phyloP scores from a whole-genome alignment of 2,329 filamentous ascomycete genomes.

The Neophaeococcomyces aloes region DNA sequence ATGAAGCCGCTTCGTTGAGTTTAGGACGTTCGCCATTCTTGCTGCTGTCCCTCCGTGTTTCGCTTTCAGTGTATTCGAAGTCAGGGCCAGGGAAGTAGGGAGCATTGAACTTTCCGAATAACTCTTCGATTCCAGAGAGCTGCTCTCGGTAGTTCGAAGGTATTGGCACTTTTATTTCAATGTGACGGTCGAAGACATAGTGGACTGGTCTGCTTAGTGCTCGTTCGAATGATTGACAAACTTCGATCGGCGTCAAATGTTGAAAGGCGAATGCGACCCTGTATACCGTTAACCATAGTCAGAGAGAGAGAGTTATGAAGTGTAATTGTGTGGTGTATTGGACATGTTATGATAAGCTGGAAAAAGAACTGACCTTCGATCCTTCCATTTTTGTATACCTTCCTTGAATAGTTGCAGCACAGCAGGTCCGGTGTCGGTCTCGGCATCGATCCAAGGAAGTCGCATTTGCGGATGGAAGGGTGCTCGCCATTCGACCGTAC shows the following conservation, averaged over 20 bases:
- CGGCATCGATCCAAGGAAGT: constrained; percentile 89
- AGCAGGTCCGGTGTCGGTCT: constrained; percentile 89
- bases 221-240: constrained; percentile 66
- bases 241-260: constrained; percentile 71
- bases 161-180: constrained; percentile 76
- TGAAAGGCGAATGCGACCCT: constrained; percentile 87
- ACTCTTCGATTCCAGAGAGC: constrained; percentile 54
- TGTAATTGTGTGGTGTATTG: constrained; percentile 5
- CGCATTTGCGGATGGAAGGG: constrained; percentile 85
- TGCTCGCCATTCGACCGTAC: constrained; percentile 83
- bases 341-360: background rate
- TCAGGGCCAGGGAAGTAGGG: constrained; percentile 56
- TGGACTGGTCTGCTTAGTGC: constrained; percentile 67
- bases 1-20: background rate
- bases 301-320: background rate
- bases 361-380: constrained; percentile 46
- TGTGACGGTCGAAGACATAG: constrained; percentile 62
- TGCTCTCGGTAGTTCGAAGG: constrained; percentile 83
- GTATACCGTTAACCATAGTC: constrained; percentile 1
- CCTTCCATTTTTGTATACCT: constrained; percentile 72
- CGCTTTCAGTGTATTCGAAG: constrained; percentile 28
- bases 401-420: constrained; percentile 94
- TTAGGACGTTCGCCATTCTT: constrained; percentile 12
- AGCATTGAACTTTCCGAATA: constrained; percentile 49
- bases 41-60: constrained; percentile 13